A percentile compares a stretch with the other conserved stretches of the same genome.
These are phyloP conservation scores for Monosporozyma siamensis DNA, from an alignment of 805 yeast species.

Conservation along the genomic window DNA sequence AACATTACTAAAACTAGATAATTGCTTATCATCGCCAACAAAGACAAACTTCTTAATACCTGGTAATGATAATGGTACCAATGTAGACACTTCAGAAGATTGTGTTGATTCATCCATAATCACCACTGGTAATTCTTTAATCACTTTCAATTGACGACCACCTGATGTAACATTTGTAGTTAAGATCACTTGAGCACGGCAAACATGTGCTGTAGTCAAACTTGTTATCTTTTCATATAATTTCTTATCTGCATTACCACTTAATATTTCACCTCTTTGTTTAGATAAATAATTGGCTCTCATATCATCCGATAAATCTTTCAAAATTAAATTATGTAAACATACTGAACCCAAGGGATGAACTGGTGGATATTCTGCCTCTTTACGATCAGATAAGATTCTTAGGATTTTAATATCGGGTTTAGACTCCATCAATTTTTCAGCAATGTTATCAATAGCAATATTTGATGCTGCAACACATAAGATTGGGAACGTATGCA, in stretches of 20 bases:
- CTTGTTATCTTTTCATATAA: constrained; percentile 36
- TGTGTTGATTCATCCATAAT: constrained; percentile 77
- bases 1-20: constrained; percentile 61
- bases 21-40: constrained; percentile 70
- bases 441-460: constrained; percentile 71
- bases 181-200: constrained; percentile 60
- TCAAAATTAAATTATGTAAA: constrained; percentile 50
- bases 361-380: constrained; percentile 46
- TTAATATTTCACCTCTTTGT: constrained; percentile 35
- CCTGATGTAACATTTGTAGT: constrained; percentile 70
- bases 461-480: constrained; percentile 71
- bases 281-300: constrained; percentile 38
- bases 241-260: constrained; percentile 42
- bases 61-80: constrained; percentile 61
- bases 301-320: constrained; percentile 38
- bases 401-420: constrained; percentile 43
- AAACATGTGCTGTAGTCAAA: constrained; percentile 41
- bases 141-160: constrained; percentile 49
- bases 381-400: constrained; percentile 52
- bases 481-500: constrained; percentile 51
- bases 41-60: constrained; percentile 59
- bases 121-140: constrained; percentile 51
- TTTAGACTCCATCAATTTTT: constrained; percentile 45
- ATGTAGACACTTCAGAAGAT: constrained; percentile 61
- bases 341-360: constrained; percentile 54